phyloP scores from a whole-genome alignment of 1,284 basidiomycete species.

The Trametes versicolor region DNA sequence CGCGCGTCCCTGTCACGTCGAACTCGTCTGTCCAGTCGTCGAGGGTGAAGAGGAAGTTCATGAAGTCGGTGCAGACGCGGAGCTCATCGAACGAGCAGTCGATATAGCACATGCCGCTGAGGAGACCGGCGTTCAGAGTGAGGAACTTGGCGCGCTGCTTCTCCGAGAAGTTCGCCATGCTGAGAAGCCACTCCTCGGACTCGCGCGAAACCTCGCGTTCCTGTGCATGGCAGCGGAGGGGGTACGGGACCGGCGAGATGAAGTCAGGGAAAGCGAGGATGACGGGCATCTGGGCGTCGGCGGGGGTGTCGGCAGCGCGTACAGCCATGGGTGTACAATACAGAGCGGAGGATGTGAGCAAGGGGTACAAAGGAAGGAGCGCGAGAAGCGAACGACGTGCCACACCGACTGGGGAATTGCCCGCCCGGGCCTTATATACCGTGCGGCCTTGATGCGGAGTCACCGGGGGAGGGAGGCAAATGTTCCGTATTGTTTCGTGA shows the following conservation, averaged over 20 bases:
- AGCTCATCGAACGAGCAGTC: slow-evolving; percentile 43
- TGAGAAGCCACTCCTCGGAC: slow-evolving; percentile 38
- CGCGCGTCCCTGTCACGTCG: slow-evolving; percentile 46
- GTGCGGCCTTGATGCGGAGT: slow-evolving; percentile 33
- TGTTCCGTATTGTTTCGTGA: slow-evolving; percentile 34
- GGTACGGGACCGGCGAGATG: slow-evolving; percentile 36
- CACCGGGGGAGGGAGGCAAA: slow-evolving; percentile 31
- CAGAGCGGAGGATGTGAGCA: slow-evolving; percentile 8
- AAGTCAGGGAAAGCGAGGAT: slow-evolving; percentile 37
- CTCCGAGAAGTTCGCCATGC: slow-evolving; percentile 38
- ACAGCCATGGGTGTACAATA: slow-evolving; percentile 35
- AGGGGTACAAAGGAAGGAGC: slow-evolving; percentile 27
- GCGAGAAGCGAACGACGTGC: slow-evolving; percentile 30
- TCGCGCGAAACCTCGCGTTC: slow-evolving; percentile 35
- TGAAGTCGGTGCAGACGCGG: slow-evolving; percentile 46
- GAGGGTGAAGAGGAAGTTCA: slow-evolving; percentile 49
- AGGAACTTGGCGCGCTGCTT: slow-evolving; percentile 38
- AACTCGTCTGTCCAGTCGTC: slow-evolving; percentile 46
- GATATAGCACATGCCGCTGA: slow-evolving; percentile 43
- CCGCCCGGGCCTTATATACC: slow-evolving; percentile 31
- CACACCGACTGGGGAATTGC: slow-evolving; percentile 22
- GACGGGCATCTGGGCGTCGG: slow-evolving; percentile 26
- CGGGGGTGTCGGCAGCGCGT: slow-evolving; percentile 19
- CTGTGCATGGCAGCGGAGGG: slow-evolving; percentile 34
- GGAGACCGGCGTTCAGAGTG: slow-evolving; percentile 38